These are phyloP conservation scores for Bremia lactucae DNA, from an alignment of 352 stramenopile genomes.

Conservation along the genomic window DNA sequence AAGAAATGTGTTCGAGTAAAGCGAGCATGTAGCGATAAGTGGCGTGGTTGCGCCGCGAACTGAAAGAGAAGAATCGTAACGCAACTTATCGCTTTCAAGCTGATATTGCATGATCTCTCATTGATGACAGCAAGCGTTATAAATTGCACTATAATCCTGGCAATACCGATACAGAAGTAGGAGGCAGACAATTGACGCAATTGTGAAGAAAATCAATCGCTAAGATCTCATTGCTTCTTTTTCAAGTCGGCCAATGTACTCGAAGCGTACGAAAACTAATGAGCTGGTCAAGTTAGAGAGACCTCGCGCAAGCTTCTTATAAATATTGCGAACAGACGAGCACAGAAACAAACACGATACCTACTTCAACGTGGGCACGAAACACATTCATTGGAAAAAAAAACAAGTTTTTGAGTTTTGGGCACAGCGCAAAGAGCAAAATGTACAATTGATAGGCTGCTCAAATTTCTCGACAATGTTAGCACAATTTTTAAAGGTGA, in stretches of 20 bases:
- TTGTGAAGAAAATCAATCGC: constrained; percentile 38
- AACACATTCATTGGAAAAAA: too few species aligned
- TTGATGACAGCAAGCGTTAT: constrained; percentile 63
- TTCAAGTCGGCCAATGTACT: constrained; percentile 67
- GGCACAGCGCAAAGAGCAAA: too few species aligned
- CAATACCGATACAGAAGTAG: constrained; percentile 21
- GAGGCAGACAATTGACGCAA: constrained; percentile 5
- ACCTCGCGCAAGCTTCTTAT: constrained; percentile 42
- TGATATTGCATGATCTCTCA: constrained; percentile 61
- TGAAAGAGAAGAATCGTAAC: constrained; percentile 43
- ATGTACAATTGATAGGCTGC: too few species aligned
- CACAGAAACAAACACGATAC: too few species aligned
- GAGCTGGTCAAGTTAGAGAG: constrained; percentile 57
- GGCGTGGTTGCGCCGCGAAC: constrained; percentile 55
- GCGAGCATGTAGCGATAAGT: constrained; percentile 67
- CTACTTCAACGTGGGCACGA: too few species aligned
- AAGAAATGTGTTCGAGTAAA: constrained; percentile 74
- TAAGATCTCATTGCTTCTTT: constrained; percentile 67
- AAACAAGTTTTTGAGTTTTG: too few species aligned
- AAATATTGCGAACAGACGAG: too few species aligned
- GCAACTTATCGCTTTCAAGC: too few species aligned
- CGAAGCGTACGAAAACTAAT: constrained; percentile 77
- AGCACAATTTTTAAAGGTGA: too few species aligned
- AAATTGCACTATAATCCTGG: constrained; percentile 39
- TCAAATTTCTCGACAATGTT: too few species aligned